Percentiles rank a stretch among this genome's conserved stretches.
These are phyloP conservation scores for Helicosporidium sp. DNA, from an alignment of 139 green algal genomes.

Conservation along the genomic window DNA sequence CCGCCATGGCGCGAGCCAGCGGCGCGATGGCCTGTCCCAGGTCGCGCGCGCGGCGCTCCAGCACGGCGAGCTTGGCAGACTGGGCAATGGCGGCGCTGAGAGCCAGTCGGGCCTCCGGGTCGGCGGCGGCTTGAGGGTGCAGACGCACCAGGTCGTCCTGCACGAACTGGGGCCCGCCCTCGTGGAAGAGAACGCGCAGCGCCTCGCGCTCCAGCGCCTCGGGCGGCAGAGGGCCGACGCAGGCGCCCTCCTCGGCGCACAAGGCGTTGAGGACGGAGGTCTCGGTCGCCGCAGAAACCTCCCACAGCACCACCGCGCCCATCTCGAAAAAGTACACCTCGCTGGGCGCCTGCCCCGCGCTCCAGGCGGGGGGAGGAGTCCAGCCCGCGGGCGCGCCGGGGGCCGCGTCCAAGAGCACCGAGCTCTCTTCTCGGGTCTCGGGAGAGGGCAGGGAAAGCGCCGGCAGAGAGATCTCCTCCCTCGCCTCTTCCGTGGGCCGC, in stretches of 20 bases:
- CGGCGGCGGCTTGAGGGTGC: conserved; percentile 10
- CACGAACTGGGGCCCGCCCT: conserved; percentile 1
- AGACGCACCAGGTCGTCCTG: conserved; percentile 13
- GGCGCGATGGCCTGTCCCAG: conserved; percentile 39
- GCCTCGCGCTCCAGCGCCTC: background rate
- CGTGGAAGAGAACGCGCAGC: conserved; percentile 1
- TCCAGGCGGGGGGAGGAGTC: background rate
- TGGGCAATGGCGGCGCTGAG: conserved; percentile 28
- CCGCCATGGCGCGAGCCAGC: conserved; percentile 24
- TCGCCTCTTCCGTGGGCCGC: no score
- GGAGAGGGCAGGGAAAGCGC: background rate
- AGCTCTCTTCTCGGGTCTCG: no score
- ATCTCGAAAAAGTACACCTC: background rate
- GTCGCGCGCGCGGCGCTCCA: conserved; percentile 43
- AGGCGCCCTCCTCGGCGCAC: no score
- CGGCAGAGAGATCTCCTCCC: background rate
- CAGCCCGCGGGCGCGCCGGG: background rate
- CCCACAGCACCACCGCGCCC: conserved; percentile 8
- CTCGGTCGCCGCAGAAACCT: no score
- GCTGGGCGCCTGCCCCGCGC: background rate
- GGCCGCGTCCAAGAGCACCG: background rate
- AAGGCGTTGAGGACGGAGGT: no score
- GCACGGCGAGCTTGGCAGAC: conserved; percentile 52
- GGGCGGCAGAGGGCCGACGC: background rate
- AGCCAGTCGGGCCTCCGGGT: conserved; percentile 33